Evolutionary conservation across 116 monocot species (phyloP), one percentile per base, ranked within the genome.

Genomic region (Iris pallida): DNA sequence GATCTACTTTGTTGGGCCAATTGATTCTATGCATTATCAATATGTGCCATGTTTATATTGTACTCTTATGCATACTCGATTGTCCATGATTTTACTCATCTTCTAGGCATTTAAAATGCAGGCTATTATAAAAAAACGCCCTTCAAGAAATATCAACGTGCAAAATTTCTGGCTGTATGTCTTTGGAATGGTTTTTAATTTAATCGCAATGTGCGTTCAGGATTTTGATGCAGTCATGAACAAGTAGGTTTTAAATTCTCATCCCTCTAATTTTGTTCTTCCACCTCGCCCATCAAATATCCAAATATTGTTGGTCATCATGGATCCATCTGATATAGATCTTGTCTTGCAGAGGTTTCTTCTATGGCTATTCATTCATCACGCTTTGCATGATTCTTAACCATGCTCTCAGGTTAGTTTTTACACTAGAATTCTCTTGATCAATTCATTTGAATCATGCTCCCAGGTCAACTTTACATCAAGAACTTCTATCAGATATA

Each of bases 141-240:
- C 90, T 83, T 92, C 97, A 42, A 83, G 97, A 88, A 97, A 97
- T 69, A 92, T 97, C 13, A 97, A 97, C 68, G 97, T 92, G 68
- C 97, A 97, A 64, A 97, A 97, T 70, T 92, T 97, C 64, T 97
- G 97, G 97, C 73, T 97, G 17, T 97, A 97, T 71, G 57, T 92
- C 7, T 97, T 92, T 81, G 92, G 97, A 11, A 82, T 97, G 87
- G 48, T 92, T 10, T 97, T 97, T 71, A 97, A 97, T 85, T 55
- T 90, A 12, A 70, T 92, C 78, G 89, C 89, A 45, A 97, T 97
- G 74, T 75, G 84, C 46, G 56, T 87, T 76, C 92, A 97, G 67
- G 97, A 97, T 76, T 92, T 82, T 85, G 97, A 97, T 83, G 90
- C 80, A 45, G 87, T 97, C 49, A 71, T 76, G 80, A 87, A 90